phyloP scores from a whole-genome alignment of 2,329 filamentous ascomycete genomes.

The Sarocladium strictum region DNA sequence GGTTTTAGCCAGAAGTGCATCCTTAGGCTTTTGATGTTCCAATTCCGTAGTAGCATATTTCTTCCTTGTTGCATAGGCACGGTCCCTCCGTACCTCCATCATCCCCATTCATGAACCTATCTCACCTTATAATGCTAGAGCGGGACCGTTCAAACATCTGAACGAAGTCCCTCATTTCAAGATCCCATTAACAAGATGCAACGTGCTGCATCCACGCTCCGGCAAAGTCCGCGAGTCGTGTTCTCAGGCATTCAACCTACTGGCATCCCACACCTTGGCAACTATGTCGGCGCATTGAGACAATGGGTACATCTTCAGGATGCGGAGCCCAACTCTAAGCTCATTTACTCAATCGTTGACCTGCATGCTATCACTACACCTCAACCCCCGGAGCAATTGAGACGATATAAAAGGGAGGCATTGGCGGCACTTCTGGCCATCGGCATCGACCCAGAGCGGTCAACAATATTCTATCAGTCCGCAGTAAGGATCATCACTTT shows the following conservation, averaged over 20 bases:
- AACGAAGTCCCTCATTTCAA: too few relatives aligned
- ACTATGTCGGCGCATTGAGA: constrained; percentile 84
- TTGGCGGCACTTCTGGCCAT: constrained; percentile 78
- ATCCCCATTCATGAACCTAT: not conserved
- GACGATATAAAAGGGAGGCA: constrained; percentile 62
- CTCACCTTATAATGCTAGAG: too few relatives aligned
- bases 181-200: not conserved
- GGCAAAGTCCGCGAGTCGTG: constrained; percentile 43
- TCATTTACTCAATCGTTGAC: constrained; percentile 87
- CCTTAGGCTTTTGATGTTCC: not conserved
- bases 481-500: too few relatives aligned
- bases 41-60: constrained; percentile 1
- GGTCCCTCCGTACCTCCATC: not conserved
- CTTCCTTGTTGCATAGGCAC: not conserved
- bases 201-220: constrained; percentile 2
- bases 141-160: too few relatives aligned
- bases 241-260: constrained; percentile 98
- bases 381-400: constrained; percentile 57
- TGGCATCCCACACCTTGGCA: constrained; percentile 87
- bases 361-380: constrained; percentile 85
- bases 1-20: too few relatives aligned
- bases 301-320: constrained; percentile 78
- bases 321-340: constrained; percentile 51
- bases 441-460: constrained; percentile 72
- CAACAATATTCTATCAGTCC: constrained; percentile 77